Base-by-base conservation (phyloP, 2,329 filamentous ascomycete species). In the Alternaria tenuissima region DNA sequence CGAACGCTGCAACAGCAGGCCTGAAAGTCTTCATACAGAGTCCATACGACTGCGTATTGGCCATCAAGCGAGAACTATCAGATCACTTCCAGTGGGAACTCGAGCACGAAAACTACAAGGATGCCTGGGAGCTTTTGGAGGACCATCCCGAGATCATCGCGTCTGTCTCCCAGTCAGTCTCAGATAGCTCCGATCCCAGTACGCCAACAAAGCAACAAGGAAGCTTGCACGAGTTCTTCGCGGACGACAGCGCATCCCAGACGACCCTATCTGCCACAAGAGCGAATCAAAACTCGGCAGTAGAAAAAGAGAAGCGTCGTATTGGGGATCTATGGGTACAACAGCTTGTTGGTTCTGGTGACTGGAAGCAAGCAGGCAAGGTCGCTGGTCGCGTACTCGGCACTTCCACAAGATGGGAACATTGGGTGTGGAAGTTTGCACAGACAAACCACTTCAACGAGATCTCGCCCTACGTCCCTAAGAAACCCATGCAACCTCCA, bases 291-390 rank as follows among this genome's bases (percentile, higher is more conserved):
- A 86, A 89, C 66, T 90, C 90, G 0, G 86, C 88, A 0, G 87
- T 90, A 0, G 91, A 95, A 63, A 92, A 90, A 67, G 94, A 99
- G 75, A 99, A 97, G 78, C 87, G 91, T 34, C 87, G 92, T 2
- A 92, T 99, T 59, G 95, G 95, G 22, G 95, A 98, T 73, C 84
- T 96, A 5, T 99, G 95, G 95, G 85, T 99, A 34, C 89, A 94
- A 62, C 92, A 97, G 70, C 85, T 98, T 34, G 87, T 97, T 34
- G 87, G 89, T 36, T 84, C 87, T 0, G 85, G 87, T 8, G 85
- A 94, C 62, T 99, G 95, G 95, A 76, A 76, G 8, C 83, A 86
- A 58, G 95, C 95, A 6, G 94, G 93, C 1, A 85, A 90, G 70
- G 84, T 96, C 4, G 94, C 93, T 59, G 91, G 90, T 14, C 93